phyloP scores from a whole-genome alignment of 1,139 yeast species.

The Wickerhamomyces sp. region DNA sequence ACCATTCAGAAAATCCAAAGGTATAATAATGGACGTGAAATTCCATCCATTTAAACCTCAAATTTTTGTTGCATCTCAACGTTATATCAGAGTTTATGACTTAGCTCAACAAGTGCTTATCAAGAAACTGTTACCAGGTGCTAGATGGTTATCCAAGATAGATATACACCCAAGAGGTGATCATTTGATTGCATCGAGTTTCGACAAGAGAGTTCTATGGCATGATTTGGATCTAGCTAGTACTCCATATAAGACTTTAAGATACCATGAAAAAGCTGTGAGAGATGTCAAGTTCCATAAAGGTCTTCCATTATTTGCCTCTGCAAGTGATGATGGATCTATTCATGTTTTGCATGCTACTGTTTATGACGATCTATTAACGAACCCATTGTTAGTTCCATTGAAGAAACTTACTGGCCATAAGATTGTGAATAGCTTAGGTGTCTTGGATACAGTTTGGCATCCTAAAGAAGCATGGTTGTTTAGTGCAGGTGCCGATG shows the following conservation, averaged over 20 bases:
- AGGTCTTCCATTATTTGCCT: conserved; percentile 83
- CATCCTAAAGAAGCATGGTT: conserved; percentile 99
- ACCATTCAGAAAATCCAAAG: conserved; percentile 91
- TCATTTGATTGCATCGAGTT: conserved; percentile 86
- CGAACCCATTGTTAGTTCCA: conserved; percentile 94
- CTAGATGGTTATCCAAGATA: conserved; percentile 86
- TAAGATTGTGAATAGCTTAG: conserved; percentile 70
- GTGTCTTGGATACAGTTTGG: conserved; percentile 90
- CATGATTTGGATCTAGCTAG: conserved; percentile 88
- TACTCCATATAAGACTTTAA: conserved; percentile 91
- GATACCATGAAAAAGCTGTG: conserved; percentile 94
- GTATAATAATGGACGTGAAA: conserved; percentile 91
- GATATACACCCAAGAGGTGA: conserved; percentile 98
- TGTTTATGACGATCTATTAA: conserved; percentile 92
- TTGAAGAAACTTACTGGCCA: conserved; percentile 95
- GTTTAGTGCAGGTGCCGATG: conserved; percentile 97
- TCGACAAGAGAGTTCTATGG: conserved; percentile 94
- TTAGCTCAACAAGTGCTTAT: conserved; percentile 78
- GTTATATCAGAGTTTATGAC: conserved; percentile 87
- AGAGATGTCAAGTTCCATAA: conserved; percentile 86
- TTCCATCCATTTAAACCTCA: conserved; percentile 97
- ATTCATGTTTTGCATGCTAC: conserved; percentile 96
- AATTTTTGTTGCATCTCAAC: conserved; percentile 88
- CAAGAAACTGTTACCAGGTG: conserved; percentile 90
- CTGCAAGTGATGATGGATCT: conserved; percentile 94